These are phyloP conservation scores for Bruguiera parviflora DNA, from an alignment of 345 rosid species.

Conservation along the genomic window DNA sequence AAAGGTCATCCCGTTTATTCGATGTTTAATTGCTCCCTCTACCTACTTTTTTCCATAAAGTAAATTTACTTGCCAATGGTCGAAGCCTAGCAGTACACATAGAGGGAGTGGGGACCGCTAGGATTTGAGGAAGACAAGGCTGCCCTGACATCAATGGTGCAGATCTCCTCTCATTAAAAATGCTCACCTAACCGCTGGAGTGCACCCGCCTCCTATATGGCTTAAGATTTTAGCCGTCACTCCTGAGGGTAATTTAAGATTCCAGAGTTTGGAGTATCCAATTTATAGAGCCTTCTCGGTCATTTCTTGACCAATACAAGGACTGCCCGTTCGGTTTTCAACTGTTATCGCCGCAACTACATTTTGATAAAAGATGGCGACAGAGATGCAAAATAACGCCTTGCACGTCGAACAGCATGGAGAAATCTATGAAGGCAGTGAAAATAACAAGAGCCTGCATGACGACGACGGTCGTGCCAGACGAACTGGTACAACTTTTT, in stretches of 20 bases:
- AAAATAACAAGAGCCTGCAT: not conserved
- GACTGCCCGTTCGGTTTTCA: not conserved
- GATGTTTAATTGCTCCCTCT: too few relatives aligned
- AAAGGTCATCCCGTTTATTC: too few relatives aligned
- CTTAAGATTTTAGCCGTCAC: not conserved
- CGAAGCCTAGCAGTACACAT: not conserved
- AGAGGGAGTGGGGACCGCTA: not conserved
- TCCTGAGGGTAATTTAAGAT: too few relatives aligned
- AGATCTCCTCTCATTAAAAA: not conserved
- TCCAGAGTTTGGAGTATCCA: not conserved
- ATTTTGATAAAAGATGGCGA: not conserved
- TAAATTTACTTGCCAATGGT: not conserved
- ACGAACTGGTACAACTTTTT: not conserved
- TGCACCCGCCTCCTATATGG: not conserved
- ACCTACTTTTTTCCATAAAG: too few relatives aligned
- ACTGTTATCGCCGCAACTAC: not conserved
- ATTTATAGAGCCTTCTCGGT: not conserved
- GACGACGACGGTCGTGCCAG: not conserved
- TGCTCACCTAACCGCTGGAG: not conserved
- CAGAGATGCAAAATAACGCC: not conserved
- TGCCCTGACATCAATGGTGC: not conserved
- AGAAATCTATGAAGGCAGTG: not conserved
- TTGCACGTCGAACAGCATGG: not conserved
- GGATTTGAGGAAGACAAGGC: not conserved
- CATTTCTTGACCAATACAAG: not conserved